Conservation (phyloP, 2,329 filamentous ascomycete genomes). For the Neophaeococcomyces aloes region DNA sequence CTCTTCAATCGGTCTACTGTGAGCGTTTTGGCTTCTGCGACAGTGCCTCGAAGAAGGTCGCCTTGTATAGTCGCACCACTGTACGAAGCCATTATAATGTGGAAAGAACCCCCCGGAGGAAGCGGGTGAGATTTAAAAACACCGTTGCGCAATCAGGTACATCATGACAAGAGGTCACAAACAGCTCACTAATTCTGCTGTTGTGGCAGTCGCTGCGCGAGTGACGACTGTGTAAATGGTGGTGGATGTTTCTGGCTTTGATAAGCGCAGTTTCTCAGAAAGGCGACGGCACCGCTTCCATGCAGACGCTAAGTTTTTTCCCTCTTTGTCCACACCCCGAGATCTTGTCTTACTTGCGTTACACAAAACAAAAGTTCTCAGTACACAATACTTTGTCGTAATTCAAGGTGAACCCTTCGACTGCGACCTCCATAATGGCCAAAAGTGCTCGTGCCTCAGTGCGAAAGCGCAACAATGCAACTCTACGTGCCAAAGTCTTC, state of each 20-base stretch:
- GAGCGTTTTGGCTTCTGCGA: constrained; percentile 42
- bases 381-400: too few relatives aligned
- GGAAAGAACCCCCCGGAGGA: background rate
- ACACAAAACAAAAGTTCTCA: too few relatives aligned
- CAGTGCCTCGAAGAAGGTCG: constrained; percentile 13
- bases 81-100: constrained; percentile 1
- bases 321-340: too few relatives aligned
- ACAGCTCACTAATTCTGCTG: too few relatives aligned
- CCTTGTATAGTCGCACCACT: constrained; percentile 6
- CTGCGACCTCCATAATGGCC: constrained; percentile 53
- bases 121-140: background rate
- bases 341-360: too few relatives aligned
- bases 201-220: too few relatives aligned
- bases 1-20: constrained; percentile 60
- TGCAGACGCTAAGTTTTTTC: too few relatives aligned
- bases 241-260: too few relatives aligned
- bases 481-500: constrained; percentile 71
- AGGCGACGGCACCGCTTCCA: too few relatives aligned
- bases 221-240: too few relatives aligned
- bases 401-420: too few relatives aligned
- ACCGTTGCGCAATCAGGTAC: background rate
- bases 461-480: constrained; percentile 72
- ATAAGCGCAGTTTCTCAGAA: too few relatives aligned
- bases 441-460: constrained; percentile 72
- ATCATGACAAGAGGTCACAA: background rate